Evolutionary conservation across 148 eudicot genomes (phyloP).

Genomic region (Vaccinium darrowii): DNA sequence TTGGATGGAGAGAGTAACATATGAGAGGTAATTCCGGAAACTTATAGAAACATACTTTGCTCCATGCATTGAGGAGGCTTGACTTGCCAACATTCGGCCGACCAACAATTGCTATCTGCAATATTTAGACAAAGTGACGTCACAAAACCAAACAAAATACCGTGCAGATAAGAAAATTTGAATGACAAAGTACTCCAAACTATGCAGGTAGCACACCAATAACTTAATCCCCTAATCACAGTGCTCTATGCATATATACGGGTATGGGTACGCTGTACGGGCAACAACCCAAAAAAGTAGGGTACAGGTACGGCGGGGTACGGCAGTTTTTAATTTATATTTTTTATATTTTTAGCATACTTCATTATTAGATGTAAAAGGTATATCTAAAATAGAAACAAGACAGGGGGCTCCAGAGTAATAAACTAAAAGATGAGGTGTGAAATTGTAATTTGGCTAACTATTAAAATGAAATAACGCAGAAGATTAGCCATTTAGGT

Average conservation of each 20-base stretch:
- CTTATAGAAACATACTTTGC: constrained; percentile 61
- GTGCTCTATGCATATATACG: neutral
- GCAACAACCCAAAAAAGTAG: too few relatives aligned
- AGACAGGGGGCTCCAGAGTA: too few relatives aligned
- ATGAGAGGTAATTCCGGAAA: neutral
- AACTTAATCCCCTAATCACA: neutral
- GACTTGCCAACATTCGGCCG: constrained; percentile 99
- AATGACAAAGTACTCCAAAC: neutral
- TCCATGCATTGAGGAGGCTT: constrained; percentile 97
- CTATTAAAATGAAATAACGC: too few relatives aligned
- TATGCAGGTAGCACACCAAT: neutral
- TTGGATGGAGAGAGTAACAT: neutral
- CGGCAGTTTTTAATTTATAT: too few relatives aligned
- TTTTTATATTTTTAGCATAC: too few relatives aligned
- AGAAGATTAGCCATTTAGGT: too few relatives aligned
- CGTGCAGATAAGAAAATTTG: neutral
- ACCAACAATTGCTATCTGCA: constrained; percentile 96
- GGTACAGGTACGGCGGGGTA: too few relatives aligned
- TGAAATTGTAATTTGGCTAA: too few relatives aligned
- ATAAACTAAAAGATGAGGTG: too few relatives aligned
- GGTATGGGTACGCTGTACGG: too few relatives aligned
- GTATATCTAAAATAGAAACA: too few relatives aligned
- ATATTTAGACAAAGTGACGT: constrained; percentile 7
- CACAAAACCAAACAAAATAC: neutral
- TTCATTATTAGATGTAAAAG: too few relatives aligned